Evolutionary conservation across 2,329 filamentous ascomycete genomes (phyloP).

Genomic region (Juglanconis juglandina): DNA sequence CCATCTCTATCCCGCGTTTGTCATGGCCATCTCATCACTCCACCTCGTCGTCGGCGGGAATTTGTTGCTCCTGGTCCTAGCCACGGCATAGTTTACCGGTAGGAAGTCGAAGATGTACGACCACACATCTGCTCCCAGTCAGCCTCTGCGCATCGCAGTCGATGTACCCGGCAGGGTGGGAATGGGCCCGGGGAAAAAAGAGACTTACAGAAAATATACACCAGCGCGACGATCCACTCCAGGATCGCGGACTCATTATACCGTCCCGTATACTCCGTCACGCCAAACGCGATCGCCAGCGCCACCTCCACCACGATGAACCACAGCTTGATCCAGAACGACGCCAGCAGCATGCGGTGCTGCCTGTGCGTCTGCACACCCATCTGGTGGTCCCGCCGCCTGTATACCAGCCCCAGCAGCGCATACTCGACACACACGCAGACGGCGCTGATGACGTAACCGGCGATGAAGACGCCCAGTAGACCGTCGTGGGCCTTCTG

Average conservation of each 20-base stretch:
- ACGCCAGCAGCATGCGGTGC: conserved; percentile 65
- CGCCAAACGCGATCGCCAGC: conserved; percentile 67
- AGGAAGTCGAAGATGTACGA: conserved; percentile 10
- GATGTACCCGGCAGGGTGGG: too few species aligned
- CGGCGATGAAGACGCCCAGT: conserved; percentile 73
- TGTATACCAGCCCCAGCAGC: conserved; percentile 2
- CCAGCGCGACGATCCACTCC: conserved; percentile 70
- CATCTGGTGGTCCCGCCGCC: conserved; percentile 59
- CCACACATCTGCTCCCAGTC: conserved; percentile 1
- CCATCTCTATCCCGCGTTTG: background rate
- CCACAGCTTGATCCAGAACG: conserved; percentile 76
- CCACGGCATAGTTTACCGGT: background rate
- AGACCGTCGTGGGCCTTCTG: conserved; percentile 66
- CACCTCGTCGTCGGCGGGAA: background rate
- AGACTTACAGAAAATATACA: conserved; percentile 80
- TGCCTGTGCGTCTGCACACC: conserved; percentile 70
- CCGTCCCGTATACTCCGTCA: conserved; percentile 41
- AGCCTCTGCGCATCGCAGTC: too few species aligned
- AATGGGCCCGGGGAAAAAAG: conserved; percentile 51
- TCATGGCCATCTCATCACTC: conserved; percentile 11
- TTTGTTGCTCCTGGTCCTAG: background rate
- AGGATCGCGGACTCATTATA: conserved; percentile 69
- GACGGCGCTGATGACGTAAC: conserved; percentile 76
- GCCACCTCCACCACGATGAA: conserved; percentile 75
- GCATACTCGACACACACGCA: conserved; percentile 74